These are phyloP conservation scores for Auriscalpium microsporum DNA, from an alignment of 768 basidiomycete genomes.

Conservation along the genomic window DNA sequence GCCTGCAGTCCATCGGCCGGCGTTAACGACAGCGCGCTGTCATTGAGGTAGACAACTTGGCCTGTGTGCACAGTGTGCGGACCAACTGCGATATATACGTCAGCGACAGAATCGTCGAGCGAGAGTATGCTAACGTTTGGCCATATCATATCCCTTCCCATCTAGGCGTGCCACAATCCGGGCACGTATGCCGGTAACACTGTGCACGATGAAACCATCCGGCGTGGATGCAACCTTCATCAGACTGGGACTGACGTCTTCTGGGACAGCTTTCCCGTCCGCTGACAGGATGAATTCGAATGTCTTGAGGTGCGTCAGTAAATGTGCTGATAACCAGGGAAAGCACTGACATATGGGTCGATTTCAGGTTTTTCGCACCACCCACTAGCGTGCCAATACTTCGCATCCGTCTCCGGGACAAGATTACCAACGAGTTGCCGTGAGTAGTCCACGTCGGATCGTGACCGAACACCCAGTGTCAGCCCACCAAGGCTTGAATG, in stretches of 20 bases:
- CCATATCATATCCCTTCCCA: conserved; percentile 78
- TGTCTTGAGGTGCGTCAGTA: conserved; percentile 35
- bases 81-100: conserved; percentile 45
- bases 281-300: conserved; percentile 77
- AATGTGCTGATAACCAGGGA: background rate
- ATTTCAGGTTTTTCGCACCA: conserved; percentile 68
- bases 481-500: conserved; percentile 36
- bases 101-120: background rate
- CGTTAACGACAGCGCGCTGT: conserved; percentile 39
- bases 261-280: conserved; percentile 42
- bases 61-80: conserved; percentile 74
- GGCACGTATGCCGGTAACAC: conserved; percentile 70
- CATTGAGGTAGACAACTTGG: conserved; percentile 76
- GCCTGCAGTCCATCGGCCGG: conserved; percentile 16
- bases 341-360: conserved; percentile 54
- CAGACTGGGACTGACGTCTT: conserved; percentile 62
- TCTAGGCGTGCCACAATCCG: conserved; percentile 76
- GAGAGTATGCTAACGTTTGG: conserved; percentile 51
- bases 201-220: conserved; percentile 69
- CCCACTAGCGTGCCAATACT: conserved; percentile 58
- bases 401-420: conserved; percentile 41
- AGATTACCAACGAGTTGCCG: conserved; percentile 54
- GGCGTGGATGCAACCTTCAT: conserved; percentile 53
- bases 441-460: conserved; percentile 76
- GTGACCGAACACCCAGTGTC: conserved; percentile 57